A percentile compares a stretch with the other conserved stretches of the same genome.
Conservation (phyloP, 768 basidiomycete species). For the Kwoniella sp. region DNA sequence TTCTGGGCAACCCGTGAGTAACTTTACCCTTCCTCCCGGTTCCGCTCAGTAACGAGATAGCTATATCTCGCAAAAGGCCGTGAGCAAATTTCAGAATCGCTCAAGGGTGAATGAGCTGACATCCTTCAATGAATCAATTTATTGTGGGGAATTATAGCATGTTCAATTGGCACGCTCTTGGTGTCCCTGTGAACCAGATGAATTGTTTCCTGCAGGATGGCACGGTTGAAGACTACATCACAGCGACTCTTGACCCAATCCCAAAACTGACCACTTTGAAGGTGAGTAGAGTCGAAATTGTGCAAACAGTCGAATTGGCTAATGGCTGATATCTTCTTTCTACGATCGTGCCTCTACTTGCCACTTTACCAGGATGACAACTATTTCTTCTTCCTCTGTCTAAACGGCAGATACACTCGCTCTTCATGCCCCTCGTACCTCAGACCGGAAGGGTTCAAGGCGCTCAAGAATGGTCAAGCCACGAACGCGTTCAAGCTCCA, state of each 20-base stretch:
- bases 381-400: constrained; percentile 65
- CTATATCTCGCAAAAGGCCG: too few species aligned
- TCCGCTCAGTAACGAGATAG: too few species aligned
- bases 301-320: neutral
- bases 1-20: constrained; percentile 60
- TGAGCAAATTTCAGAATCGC: constrained; percentile 25
- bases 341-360: too few species aligned
- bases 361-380: constrained; percentile 63
- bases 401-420: constrained; percentile 65
- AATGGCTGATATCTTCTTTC: neutral
- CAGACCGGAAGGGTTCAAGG: constrained; percentile 65
- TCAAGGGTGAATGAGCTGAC: too few species aligned
- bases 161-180: constrained; percentile 78
- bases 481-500: constrained; percentile 68
- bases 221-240: constrained; percentile 55
- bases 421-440: constrained; percentile 67
- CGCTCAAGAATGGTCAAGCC: constrained; percentile 59
- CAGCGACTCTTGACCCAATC: constrained; percentile 58
- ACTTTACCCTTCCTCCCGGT: too few species aligned
- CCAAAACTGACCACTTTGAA: constrained; percentile 48
- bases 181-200: constrained; percentile 73
- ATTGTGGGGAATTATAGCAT: constrained; percentile 17
- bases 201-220: constrained; percentile 62
- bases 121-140: neutral
- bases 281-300: constrained; percentile 18